phyloP scores from a whole-genome alignment of 495 filamentous ascomycete species.

The Tuber borchii region DNA sequence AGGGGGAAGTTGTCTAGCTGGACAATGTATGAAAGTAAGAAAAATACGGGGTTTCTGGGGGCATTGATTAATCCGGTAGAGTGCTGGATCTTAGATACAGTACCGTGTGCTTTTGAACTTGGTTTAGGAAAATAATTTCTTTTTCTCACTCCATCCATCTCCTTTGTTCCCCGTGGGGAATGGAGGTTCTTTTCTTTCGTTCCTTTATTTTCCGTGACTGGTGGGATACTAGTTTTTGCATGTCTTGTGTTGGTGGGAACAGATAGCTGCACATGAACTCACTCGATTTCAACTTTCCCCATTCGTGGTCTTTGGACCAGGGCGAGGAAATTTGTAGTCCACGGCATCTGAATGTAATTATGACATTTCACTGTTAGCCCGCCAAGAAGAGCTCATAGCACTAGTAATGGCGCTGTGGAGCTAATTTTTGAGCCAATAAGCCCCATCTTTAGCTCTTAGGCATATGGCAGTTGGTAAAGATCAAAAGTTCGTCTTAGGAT shows the following conservation, averaged over 20 bases:
- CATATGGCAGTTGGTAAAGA: neutral
- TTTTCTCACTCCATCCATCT: neutral
- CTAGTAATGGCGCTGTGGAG: neutral
- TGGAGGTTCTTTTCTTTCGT: neutral
- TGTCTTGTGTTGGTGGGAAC: neutral
- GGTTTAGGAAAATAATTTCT: neutral
- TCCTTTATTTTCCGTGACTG: neutral
- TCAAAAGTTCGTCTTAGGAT: neutral
- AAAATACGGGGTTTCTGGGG: neutral
- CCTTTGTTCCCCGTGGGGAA: neutral
- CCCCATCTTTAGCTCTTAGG: neutral
- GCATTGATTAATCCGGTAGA: neutral
- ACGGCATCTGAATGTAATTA: neutral
- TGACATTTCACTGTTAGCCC: neutral
- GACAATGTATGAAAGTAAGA: neutral
- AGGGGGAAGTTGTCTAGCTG: neutral
- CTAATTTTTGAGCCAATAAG: neutral
- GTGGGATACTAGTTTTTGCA: neutral
- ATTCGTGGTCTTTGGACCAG: neutral
- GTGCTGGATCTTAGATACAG: neutral
- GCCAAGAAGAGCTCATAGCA: neutral
- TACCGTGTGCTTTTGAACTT: neutral
- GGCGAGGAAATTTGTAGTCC: neutral
- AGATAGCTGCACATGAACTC: neutral
- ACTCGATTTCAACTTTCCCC: neutral